Base-by-base conservation (phyloP, 2,329 filamentous ascomycete genomes). In the Juglanconis sp. region DNA sequence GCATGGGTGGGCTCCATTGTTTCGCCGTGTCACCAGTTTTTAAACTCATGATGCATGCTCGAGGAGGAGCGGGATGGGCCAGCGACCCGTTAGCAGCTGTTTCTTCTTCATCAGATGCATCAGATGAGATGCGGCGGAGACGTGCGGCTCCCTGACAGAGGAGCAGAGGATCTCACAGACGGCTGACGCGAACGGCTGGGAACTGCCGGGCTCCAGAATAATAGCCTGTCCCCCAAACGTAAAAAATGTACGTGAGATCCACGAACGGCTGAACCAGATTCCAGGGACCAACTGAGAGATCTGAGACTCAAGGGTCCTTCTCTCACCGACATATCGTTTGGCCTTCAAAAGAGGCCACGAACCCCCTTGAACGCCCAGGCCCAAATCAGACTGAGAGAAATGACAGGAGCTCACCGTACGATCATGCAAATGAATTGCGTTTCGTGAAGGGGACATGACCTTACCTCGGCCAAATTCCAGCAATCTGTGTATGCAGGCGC, bases 11-110 rank as follows among this genome's bases (percentile, higher is more conserved):
- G 15, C 47, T 53, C 55, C 55, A 59, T 52, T 55, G 56, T 55
- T 57, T 59, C 52, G 57, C 49, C 47, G 49, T 57, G 62, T 62
- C 56, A 63, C 55, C 59, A 62, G 55, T 58, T 62, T 63, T 62
- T 62, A 62, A 59, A 42, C 59, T 63, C 62, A 62, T 59, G 62
- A 56, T 59, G 50, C 49, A 53, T 48, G 40, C 9, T 53, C 36
- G 17, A 24, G 34, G 49, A 17, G 32, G 47, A 44, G 31, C 11
- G 8, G 53, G 30, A 32, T 36, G 30, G 11, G 36, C 40, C 40
- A 38, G 44, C 38, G 38, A 11, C 36, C 13, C 36, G 24, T 8
- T 11, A 40, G 24, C 17, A 40, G 5, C 31, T 50, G 32, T 40
- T 47, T 49, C 31, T 42, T 62, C 50, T 42, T 52, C 52, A 56